phyloP scores from a whole-genome alignment of 1,284 basidiomycete species.

The Paramarasmius palmivorus region DNA sequence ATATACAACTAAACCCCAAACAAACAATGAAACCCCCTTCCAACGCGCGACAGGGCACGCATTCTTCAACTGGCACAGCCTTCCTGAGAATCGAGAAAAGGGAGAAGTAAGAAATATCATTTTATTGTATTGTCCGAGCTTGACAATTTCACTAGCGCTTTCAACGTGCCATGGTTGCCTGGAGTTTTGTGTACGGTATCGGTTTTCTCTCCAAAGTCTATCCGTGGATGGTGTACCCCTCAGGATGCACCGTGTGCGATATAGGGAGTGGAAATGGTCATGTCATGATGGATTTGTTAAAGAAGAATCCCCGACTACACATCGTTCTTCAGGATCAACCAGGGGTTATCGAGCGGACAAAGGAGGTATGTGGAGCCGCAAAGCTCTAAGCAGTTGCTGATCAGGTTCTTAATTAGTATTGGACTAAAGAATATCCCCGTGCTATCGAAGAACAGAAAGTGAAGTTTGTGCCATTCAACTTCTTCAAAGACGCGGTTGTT shows the following conservation, averaged over 20 bases:
- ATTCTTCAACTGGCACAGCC: conserved; percentile 10
- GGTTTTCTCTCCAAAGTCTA: conserved; percentile 28
- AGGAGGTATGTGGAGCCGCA: conserved; percentile 15
- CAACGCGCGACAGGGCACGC: conserved; percentile 10
- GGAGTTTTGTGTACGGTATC: conserved; percentile 19
- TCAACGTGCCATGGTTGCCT: conserved; percentile 28
- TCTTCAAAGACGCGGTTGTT: conserved; percentile 42
- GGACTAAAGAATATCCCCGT: conserved; percentile 15
- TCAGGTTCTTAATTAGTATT: no score
- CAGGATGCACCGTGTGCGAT: conserved; percentile 43
- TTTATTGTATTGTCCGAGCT: no score
- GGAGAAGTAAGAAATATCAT: background rate
- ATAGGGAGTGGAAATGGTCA: conserved; percentile 48
- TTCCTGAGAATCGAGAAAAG: conserved; percentile 2
- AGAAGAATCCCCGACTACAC: conserved; percentile 38
- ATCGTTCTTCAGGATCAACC: conserved; percentile 48
- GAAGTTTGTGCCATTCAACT: conserved; percentile 43
- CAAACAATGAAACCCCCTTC: conserved; percentile 9
- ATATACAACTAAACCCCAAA: conserved; percentile 2
- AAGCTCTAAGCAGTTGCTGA: no score
- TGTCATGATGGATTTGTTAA: conserved; percentile 41
- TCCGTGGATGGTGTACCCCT: conserved; percentile 40
- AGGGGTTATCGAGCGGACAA: conserved; percentile 34
- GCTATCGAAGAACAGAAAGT: conserved; percentile 34
- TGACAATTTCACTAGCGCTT: conserved; percentile 19